Conservation (phyloP, 2,329 filamentous ascomycete genomes). For the Alternaria atra region DNA sequence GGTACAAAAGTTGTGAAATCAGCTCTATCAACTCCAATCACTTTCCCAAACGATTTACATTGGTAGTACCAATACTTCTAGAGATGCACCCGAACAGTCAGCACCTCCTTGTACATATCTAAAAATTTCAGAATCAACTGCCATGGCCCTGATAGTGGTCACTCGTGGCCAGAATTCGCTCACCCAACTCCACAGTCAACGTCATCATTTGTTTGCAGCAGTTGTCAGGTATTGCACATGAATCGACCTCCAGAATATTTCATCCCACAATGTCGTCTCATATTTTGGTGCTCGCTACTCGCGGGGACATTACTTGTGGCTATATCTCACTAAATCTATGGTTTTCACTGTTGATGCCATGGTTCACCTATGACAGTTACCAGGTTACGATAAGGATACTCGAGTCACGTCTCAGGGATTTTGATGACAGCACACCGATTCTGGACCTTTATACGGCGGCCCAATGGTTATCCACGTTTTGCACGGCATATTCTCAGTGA, state of each 20-base stretch:
- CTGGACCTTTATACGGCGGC: background rate
- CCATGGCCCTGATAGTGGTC: background rate
- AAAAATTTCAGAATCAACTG: background rate
- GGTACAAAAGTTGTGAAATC: constrained; percentile 6
- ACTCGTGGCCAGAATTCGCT: background rate
- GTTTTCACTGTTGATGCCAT: background rate
- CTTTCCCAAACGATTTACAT: background rate
- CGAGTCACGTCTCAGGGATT: background rate
- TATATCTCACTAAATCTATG: background rate
- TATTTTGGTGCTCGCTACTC: background rate
- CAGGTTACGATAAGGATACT: background rate
- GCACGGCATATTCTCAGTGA: background rate
- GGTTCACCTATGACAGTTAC: background rate
- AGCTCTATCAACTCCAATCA: constrained; percentile 1
- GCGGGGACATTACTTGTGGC: background rate
- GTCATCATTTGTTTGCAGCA: background rate
- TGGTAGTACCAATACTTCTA: background rate
- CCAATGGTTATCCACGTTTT: background rate
- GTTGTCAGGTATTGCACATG: background rate
- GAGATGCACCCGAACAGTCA: background rate
- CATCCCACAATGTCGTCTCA: background rate
- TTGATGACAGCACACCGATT: background rate
- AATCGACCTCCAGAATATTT: background rate
- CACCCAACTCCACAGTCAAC: background rate
- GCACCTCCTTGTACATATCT: background rate